Base-by-base conservation (phyloP, 2,329 filamentous ascomycete genomes). In the Claviceps arundinis region DNA sequence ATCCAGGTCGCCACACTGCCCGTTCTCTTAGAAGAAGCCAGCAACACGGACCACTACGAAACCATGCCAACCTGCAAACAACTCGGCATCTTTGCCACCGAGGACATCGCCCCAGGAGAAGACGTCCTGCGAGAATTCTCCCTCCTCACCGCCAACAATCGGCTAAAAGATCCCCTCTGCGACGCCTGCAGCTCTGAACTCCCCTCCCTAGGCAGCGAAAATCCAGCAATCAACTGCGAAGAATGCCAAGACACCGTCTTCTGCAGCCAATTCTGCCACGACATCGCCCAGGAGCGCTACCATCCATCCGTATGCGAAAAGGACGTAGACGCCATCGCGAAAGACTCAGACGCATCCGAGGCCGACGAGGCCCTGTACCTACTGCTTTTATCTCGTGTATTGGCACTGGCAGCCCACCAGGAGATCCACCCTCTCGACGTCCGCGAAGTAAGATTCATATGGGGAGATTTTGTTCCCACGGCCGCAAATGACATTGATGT, bases 81-180 rank as follows among this genome's bases (percentile, higher is more conserved):
- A 66, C 77, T 98, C 0, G 93, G 93, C 4, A 77, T 98, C 3
- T 97, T 97, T 64, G 91, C 90, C 7, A 87, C 82, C 59, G 78
- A 87, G 56, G 84, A 95, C 57, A 87, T 97, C 40, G 70, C 73
- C 0, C 80, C 89, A 0, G 87, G 86, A 9, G 86, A 94, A 64
- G 73, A 77, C 5, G 81, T 96, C 2, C 76, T 98, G 34, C 73
- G 80, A 47, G 93, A 98, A 63, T 87, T 85, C 55, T 93, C 89
- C 8, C 77, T 95, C 7, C 72, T 98, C 42, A 95, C 90, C 2
- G 90, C 88, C 46, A 93, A 91, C 59, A 93, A 93, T 64, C 82
- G 89, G 34, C 77, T 93, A 13, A 89, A 94, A 63, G 89, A 95
- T 56, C 76, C 85, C 4, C 77, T 91, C 34, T 97, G 91, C 67